Evolutionary conservation across 2,329 filamentous ascomycete genomes (phyloP), one percentile per base, ranked within the genome.

Genomic region (Diaporthe destruens): DNA sequence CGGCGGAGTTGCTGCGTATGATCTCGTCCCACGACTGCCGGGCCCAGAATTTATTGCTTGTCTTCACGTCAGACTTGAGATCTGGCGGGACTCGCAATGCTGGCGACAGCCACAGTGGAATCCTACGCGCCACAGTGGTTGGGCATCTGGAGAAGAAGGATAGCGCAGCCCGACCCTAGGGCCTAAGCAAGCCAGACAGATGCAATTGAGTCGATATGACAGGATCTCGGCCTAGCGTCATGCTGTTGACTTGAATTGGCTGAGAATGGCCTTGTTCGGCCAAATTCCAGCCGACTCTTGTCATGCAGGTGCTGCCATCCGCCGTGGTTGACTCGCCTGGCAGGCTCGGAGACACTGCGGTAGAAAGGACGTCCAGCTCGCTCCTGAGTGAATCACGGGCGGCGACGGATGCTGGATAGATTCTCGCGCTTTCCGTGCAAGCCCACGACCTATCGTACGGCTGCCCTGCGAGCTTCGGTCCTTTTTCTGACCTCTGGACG

Each of bases 11-110:
- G 72, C 70, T 57, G 72, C 72, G 65, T 54, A 42, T 63, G 70
- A 69, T 74, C 69, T 73, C 51, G 47, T 44, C 25, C 39, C 61
- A 44, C 34, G 63, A 74, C 72, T 74, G 72, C 70, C 72, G 70
- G 63, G 72, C 66, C 72, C 72, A 74, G 63, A 72, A 57, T 69
- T 70, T 53, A 67, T 71, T 69, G 72, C 72, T 61, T 72, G 61
- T 72, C 51, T 54, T 66, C 68, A 51, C 69, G 67, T 70, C 53
- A 71, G 66, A 59, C 16, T 25, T 51, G 61, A 70, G 73, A 66
- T 74, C 71, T 57, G 57, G 59, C 59, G 54, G 61, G 67, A 53
- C 56, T 63, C 57, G 39, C 49, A 44, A 47, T 59, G 51, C 49
- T 47, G 44, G 32, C 53, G 34, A 71, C 57, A 65, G 65, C 59